Evolutionary conservation across 2,329 filamentous ascomycete genomes (phyloP), one percentile per base, ranked within the genome.

Genomic region (Trichophyton simii): DNA sequence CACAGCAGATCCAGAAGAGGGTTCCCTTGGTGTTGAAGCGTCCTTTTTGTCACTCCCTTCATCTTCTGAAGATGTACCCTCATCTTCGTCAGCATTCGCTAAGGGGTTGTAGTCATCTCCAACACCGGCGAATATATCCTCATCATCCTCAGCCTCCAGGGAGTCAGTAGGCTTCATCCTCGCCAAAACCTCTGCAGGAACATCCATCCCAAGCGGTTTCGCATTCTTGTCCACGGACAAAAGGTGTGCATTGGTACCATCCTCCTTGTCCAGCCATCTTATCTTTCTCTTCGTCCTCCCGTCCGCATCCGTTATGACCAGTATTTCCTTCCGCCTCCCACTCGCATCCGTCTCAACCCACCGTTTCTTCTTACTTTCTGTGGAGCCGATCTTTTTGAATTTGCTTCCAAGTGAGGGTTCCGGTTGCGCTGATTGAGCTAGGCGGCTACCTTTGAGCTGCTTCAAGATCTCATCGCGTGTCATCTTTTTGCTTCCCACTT

Each of bases 201-300:
- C 73, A 54, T 81, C 78, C 73, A 79, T 78, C 0, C 78, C 79
- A 61, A 82, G 72, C 2, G 79, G 79, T 57, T 77, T 75, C 2
- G 71, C 72, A 61, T 75, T 71, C 63, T 79, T 78, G 59, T 78
- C 69, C 11, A 77, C 75, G 61, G 75, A 72, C 9, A 76, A 70
- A 11, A 79, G 66, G n/a, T 71, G 70, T 4, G 66, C 67, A 60
- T 65, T 65, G 50, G 72, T 67, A 18, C 71, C 69, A 13, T 70
- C 70, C 13, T 69, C 66, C 61, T 71, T 74, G 67, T 73, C 73
- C 54, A 80, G 71, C 74, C 83, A 85, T 63, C 80, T 76, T 18
- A 83, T 76, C 69, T 84, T 86, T 63, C 81, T 77, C 71, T 86
- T 87, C 59, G 82, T 79, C 46, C 81, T 83, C 13, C 83, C 84